These are phyloP conservation scores for Akanthomyces uredinophilus DNA, from an alignment of 2,329 filamentous ascomycete genomes.

Conservation along the genomic window DNA sequence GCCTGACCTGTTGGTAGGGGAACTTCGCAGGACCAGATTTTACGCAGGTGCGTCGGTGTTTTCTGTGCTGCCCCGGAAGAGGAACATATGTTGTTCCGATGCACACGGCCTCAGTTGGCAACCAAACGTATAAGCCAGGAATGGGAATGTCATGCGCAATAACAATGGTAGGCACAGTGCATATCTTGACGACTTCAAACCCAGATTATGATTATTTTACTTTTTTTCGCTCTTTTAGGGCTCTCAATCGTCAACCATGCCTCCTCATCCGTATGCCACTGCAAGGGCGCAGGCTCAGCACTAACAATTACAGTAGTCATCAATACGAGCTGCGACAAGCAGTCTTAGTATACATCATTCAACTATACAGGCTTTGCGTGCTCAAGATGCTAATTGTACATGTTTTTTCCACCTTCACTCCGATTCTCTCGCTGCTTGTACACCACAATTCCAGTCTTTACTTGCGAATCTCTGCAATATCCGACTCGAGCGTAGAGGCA, in stretches of 20 bases:
- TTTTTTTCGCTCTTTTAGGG: no score
- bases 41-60: conserved; percentile 7
- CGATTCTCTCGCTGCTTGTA: background rate
- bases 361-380: conserved; percentile 2
- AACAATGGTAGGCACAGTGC: no score
- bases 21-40: conserved; percentile 14
- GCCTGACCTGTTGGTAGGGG: background rate
- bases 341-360: conserved; percentile 6
- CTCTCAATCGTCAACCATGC: background rate
- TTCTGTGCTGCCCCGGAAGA: background rate
- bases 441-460: background rate
- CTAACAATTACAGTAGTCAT: background rate
- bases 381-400: conserved; percentile 12
- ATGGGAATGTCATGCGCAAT: no score
- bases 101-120: background rate
- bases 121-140: no score
- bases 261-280: background rate
- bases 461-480: conserved; percentile 5
- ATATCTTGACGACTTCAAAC: no score
- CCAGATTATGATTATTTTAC: no score
- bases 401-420: background rate
- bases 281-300: background rate
- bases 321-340: background rate
- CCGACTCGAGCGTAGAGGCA: conserved; percentile 3
- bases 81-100: background rate